phyloP scores from a whole-genome alignment of 2,329 filamentous ascomycete genomes.

The Aspergillus candidus region DNA sequence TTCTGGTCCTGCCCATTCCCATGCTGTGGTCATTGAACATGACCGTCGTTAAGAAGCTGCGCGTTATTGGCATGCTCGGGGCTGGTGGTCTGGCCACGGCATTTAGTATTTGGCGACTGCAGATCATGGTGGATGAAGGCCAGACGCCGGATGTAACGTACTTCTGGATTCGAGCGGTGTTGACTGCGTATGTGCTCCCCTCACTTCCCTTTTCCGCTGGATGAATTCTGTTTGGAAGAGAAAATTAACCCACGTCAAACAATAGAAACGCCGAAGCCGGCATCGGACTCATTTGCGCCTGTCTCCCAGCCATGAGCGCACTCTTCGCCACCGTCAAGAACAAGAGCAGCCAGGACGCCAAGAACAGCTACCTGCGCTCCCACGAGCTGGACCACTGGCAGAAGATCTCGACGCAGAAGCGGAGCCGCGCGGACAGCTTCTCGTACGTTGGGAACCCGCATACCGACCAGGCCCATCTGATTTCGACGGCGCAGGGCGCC shows the following conservation, averaged over 20 bases:
- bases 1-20: constrained; percentile 23
- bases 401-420: background rate
- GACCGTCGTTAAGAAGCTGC: constrained; percentile 16
- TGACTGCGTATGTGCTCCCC: constrained; percentile 18
- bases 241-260: no score
- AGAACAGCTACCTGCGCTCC: background rate
- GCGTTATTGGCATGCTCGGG: constrained; percentile 21
- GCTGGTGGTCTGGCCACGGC: constrained; percentile 23
- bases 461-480: constrained; percentile 1
- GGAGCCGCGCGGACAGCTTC: background rate
- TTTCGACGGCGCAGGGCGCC: background rate
- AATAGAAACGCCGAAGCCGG: constrained; percentile 19
- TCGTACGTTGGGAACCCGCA: background rate
- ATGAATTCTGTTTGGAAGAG: no score
- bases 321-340: no score
- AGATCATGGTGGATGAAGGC: constrained; percentile 20
- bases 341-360: no score
- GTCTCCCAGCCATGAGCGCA: constrained; percentile 11
- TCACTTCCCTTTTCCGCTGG: background rate
- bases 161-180: constrained; percentile 20
- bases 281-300: constrained; percentile 21
- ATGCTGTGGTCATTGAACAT: constrained; percentile 23
- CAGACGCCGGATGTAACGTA: constrained; percentile 18
- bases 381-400: constrained; percentile 1
- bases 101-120: constrained; percentile 21